phyloP scores from a whole-genome alignment of 164 flowering plant genomes.

The Nymphaea thermarum region DNA sequence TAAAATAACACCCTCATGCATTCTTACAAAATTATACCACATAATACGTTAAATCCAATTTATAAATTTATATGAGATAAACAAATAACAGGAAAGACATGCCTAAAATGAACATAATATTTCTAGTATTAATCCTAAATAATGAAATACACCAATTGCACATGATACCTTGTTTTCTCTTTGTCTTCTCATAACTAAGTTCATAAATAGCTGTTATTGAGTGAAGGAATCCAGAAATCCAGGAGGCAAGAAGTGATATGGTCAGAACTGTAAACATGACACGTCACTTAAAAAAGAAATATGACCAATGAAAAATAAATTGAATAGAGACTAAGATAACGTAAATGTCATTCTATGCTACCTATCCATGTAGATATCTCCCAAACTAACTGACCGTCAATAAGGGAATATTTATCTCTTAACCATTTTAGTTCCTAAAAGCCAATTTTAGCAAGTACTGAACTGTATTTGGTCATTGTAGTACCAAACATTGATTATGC shows the following conservation, averaged over 20 bases:
- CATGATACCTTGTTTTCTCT: conserved; percentile 75
- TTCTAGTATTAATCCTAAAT: too few species aligned
- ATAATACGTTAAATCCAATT: too few species aligned
- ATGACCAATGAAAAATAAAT: neutral
- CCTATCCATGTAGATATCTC: neutral
- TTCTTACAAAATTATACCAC: too few species aligned
- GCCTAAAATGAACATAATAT: neutral
- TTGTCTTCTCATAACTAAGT: conserved; percentile 80
- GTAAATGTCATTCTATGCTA: neutral
- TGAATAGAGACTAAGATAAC: neutral
- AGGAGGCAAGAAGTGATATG: conserved; percentile 79
- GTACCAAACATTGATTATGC: too few species aligned
- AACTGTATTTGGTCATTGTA: too few species aligned
- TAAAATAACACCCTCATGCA: too few species aligned
- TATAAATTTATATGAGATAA: too few species aligned
- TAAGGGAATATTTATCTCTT: too few species aligned
- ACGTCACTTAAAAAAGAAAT: neutral
- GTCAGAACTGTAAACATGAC: conserved; percentile 41
- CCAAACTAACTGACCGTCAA: too few species aligned
- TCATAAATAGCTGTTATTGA: conserved; percentile 77
- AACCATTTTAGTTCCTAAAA: too few species aligned
- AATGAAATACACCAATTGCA: neutral
- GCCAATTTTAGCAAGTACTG: too few species aligned
- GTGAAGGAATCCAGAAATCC: conserved; percentile 40
- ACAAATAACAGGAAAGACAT: too few species aligned